phyloP scores from a whole-genome alignment of 768 basidiomycete species.

The Naganishia vishniacii region DNA sequence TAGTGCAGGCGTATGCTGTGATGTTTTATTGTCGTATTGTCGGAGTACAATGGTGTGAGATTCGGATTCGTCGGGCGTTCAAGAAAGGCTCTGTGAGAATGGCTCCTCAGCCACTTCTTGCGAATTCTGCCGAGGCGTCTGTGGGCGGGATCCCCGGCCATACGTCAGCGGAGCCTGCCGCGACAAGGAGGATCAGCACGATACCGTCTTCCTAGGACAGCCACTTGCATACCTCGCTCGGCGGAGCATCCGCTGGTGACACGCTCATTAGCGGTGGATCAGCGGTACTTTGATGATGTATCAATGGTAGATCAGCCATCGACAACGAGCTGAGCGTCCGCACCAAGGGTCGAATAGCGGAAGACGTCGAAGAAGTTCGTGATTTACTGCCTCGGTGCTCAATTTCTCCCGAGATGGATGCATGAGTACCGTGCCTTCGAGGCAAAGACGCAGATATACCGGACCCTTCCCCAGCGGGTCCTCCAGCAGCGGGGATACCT shows the following conservation, averaged over 20 bases:
- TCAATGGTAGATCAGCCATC: constrained; percentile 26
- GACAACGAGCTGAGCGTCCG: constrained; percentile 32
- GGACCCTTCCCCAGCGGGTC: neutral
- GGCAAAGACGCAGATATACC: constrained; percentile 1
- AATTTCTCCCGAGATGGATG: constrained; percentile 26
- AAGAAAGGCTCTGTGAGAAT: neutral
- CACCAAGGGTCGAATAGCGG: constrained; percentile 31
- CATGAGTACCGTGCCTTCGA: constrained; percentile 20
- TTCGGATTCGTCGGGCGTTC: neutral
- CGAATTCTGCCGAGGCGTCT: neutral
- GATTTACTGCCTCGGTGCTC: constrained; percentile 14
- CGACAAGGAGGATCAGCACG: neutral
- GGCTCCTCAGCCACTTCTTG: neutral
- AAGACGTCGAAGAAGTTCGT: constrained; percentile 18
- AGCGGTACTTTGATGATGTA: constrained; percentile 13
- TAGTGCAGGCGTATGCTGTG: neutral
- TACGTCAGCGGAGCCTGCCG: constrained; percentile 3
- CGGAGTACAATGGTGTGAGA: neutral
- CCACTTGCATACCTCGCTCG: constrained; percentile 36
- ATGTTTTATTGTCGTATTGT: neutral
- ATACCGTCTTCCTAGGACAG: neutral
- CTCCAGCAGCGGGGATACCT: neutral
- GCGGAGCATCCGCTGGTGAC: constrained; percentile 39
- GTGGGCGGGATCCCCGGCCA: constrained; percentile 9
- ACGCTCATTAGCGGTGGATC: constrained; percentile 39